A percentile compares a stretch with the other conserved stretches of the same genome.
Evolutionary conservation across 495 filamentous ascomycete species (phyloP).

Genomic region (Glutinoglossum americanum): DNA sequence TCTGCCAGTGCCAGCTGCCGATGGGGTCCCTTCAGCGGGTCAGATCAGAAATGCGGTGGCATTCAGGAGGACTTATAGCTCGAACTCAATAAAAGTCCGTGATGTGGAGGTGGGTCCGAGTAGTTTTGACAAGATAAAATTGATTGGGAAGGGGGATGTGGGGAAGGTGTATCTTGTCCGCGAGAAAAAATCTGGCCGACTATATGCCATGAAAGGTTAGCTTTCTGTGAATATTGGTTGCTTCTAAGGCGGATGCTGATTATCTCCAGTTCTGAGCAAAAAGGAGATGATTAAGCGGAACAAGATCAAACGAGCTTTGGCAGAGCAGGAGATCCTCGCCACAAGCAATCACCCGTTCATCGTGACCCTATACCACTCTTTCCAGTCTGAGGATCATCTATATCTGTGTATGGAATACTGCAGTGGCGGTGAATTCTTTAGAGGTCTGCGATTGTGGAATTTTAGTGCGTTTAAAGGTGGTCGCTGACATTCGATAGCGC

Average conservation of each 20-base stretch:
- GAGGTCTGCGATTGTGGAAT: conserved; percentile 26
- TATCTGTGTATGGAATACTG: conserved; percentile 99
- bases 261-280: conserved; percentile 67
- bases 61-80: conserved; percentile 92
- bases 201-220: conserved; percentile 98
- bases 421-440: conserved; percentile 94
- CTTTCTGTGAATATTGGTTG: background rate
- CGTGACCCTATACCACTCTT: conserved; percentile 93
- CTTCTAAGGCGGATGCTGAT: conserved; percentile 5
- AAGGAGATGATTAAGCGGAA: conserved; percentile 99
- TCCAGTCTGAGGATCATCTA: conserved; percentile 95
- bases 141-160: conserved; percentile 96
- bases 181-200: conserved; percentile 84
- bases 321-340: conserved; percentile 92
- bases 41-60: conserved; percentile 36
- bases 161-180: conserved; percentile 94
- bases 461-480: background rate
- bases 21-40: conserved; percentile 27
- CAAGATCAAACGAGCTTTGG: conserved; percentile 96
- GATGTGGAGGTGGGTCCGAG: conserved; percentile 89
- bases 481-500: conserved; percentile 24
- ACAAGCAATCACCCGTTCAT: conserved; percentile 99
- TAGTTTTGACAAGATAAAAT: conserved; percentile 98
- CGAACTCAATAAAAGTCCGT: conserved; percentile 94
- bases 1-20: conserved; percentile 23